Evolutionary conservation across 345 rosid species (phyloP).

Genomic region (Balakata baccata): DNA sequence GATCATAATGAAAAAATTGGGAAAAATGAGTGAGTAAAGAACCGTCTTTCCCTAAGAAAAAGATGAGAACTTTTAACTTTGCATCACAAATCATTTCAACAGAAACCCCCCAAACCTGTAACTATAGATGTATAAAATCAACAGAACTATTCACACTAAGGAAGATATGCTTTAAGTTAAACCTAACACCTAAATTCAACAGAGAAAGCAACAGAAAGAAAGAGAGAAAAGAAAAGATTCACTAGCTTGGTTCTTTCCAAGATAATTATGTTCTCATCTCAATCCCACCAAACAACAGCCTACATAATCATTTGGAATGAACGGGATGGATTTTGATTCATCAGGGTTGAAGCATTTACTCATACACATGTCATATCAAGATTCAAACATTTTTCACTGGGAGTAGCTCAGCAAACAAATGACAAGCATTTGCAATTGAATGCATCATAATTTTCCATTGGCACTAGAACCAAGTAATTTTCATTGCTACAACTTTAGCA

Average conservation of each 20-base stretch:
- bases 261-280: not conserved
- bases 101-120: not conserved
- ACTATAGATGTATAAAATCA: not conserved
- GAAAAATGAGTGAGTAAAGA: slow-evolving; percentile 4
- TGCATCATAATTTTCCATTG: not conserved
- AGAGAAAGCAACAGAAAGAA: not conserved
- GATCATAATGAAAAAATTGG: not conserved
- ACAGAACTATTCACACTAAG: not conserved
- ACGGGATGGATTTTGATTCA: not conserved
- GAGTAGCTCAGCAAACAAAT: not conserved
- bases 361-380: not conserved
- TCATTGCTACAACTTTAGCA: not conserved
- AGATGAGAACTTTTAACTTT: not conserved
- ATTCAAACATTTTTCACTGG: not conserved
- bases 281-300: not conserved
- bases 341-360: not conserved
- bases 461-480: not conserved
- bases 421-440: not conserved
- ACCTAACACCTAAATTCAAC: not conserved
- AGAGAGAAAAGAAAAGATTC: too few relatives aligned
- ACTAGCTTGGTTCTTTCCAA: not conserved
- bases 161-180: not conserved
- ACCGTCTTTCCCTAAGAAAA: not conserved
- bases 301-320: not conserved
- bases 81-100: not conserved